Evolutionary conservation across 2,329 filamentous ascomycete species (phyloP).

Genomic region (Geosmithia putterillii): DNA sequence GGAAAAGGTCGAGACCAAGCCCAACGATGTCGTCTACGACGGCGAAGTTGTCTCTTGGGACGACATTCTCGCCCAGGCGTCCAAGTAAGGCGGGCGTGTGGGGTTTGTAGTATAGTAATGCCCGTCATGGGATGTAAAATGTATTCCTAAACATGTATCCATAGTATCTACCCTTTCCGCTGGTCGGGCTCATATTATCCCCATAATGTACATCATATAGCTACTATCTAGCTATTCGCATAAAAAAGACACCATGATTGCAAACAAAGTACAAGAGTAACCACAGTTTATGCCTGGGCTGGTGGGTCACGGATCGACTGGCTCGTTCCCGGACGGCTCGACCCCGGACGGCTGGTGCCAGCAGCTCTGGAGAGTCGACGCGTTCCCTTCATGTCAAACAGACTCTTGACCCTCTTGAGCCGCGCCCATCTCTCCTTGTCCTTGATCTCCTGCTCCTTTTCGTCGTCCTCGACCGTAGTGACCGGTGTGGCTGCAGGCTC

Average conservation of each 20-base stretch:
- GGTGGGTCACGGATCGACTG: slow-evolving; percentile 11
- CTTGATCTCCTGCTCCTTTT: slow-evolving; percentile 37
- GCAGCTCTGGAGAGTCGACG: slow-evolving; percentile 35
- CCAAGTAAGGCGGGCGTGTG: not conserved
- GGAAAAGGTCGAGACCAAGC: slow-evolving; percentile 17
- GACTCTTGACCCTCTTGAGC: slow-evolving; percentile 56
- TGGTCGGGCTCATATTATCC: no score
- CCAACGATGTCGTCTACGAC: slow-evolving; percentile 20
- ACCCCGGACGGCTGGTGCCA: no score
- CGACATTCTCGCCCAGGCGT: slow-evolving; percentile 12
- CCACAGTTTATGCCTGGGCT: not conserved
- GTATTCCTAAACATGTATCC: not conserved
- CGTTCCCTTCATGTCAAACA: slow-evolving; percentile 53
- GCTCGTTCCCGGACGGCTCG: slow-evolving; percentile 28
- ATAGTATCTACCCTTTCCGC: no score
- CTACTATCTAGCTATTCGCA: not conserved
- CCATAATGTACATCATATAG: not conserved
- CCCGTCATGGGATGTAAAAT: not conserved
- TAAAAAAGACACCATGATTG: not conserved
- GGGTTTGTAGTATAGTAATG: no score
- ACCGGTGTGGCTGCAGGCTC: not conserved
- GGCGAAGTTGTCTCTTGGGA: slow-evolving; percentile 25
- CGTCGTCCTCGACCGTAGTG: slow-evolving; percentile 20
- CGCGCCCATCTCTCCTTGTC: slow-evolving; percentile 66
- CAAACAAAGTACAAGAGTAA: not conserved